Percentiles rank a stretch among this genome's conserved stretches.
Evolutionary conservation across 495 filamentous ascomycete genomes (phyloP).

Genomic region (Trichoderma asperelloides): DNA sequence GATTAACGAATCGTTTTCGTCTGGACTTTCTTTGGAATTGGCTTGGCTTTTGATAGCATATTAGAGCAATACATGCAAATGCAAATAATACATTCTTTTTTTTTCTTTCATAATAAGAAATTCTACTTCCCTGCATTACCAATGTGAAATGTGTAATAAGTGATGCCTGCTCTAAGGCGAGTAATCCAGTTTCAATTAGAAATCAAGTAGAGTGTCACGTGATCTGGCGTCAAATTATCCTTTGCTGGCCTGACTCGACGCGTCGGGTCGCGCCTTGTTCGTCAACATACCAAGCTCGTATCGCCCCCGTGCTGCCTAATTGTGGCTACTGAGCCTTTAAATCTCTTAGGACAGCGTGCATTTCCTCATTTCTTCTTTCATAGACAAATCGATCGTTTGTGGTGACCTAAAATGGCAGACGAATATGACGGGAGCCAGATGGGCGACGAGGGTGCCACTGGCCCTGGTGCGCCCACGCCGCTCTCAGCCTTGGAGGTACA

Average conservation of each 20-base stretch:
- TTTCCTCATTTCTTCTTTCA: neutral
- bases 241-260: conserved; percentile 1
- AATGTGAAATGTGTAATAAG: neutral
- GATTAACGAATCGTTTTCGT: neutral
- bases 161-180: neutral
- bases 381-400: neutral
- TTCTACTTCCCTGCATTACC: neutral
- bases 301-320: neutral
- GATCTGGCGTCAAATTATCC: conserved; percentile 10
- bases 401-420: conserved; percentile 23
- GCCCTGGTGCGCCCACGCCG: conserved; percentile 92
- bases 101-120: neutral
- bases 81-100: neutral
- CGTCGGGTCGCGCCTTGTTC: conserved; percentile 6
- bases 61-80: neutral
- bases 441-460: conserved; percentile 44
- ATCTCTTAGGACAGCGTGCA: neutral
- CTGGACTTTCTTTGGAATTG: neutral
- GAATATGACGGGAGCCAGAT: conserved; percentile 32
- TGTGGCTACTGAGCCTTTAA: neutral
- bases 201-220: neutral
- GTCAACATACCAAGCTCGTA: neutral
- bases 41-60: neutral
- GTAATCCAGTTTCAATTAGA: neutral
- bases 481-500: conserved; percentile 77